These are phyloP conservation scores for Paraglomus occultum DNA, from an alignment of 192 early-diverging fungal species.

Conservation along the genomic window DNA sequence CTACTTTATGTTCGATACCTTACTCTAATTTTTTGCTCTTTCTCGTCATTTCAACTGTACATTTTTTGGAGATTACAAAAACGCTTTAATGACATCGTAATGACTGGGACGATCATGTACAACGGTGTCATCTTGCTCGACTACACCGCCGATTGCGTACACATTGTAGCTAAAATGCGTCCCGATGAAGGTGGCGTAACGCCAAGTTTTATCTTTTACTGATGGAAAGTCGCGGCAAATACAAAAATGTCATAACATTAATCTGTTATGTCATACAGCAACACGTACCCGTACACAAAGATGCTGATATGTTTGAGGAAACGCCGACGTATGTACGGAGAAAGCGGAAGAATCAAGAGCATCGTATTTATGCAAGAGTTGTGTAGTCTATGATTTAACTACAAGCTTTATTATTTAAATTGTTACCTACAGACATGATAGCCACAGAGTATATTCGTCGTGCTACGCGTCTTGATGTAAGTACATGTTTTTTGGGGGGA, in stretches of 20 bases:
- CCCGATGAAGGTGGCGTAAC: conserved; percentile 30
- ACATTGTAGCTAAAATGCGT: conserved; percentile 17
- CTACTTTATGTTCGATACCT: no score
- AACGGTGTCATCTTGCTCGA: conserved; percentile 28
- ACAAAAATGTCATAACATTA: conserved; percentile 22
- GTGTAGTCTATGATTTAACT: background rate
- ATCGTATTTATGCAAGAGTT: background rate
- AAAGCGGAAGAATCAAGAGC: background rate
- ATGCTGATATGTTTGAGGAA: background rate
- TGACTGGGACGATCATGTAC: conserved; percentile 9
- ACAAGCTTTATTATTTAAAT: background rate
- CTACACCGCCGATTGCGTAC: conserved; percentile 18
- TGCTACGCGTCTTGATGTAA: conserved; percentile 22
- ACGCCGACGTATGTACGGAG: background rate
- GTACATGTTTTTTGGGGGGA: background rate
- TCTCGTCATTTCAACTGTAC: background rate
- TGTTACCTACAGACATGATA: background rate
- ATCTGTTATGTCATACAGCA: conserved; percentile 15
- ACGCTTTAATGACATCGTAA: conserved; percentile 12
- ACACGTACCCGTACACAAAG: background rate
- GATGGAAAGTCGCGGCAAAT: conserved; percentile 5
- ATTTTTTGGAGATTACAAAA: background rate
- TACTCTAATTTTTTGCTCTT: no score
- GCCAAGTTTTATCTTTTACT: background rate
- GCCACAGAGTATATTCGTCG: conserved; percentile 15